Evolutionary conservation across 1,284 basidiomycete species (phyloP).

Genomic region (Pyrrhoderma lamaoense): DNA sequence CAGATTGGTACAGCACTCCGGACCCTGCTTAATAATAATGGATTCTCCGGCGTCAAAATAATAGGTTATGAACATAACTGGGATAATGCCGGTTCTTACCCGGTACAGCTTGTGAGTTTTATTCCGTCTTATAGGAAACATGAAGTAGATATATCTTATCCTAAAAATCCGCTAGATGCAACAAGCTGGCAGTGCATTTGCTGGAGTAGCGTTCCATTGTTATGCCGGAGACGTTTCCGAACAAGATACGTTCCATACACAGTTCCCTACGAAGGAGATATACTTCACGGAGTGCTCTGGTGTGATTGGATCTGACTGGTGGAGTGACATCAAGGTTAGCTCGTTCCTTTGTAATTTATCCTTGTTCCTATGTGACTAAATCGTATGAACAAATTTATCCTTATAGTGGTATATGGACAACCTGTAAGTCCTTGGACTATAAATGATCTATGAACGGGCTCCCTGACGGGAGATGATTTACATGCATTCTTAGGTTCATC

Average conservation of each 20-base stretch:
- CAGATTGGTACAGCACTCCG: slow-evolving; percentile 40
- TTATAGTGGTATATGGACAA: slow-evolving; percentile 68
- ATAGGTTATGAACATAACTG: slow-evolving; percentile 50
- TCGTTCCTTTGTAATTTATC: neutral
- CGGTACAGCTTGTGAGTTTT: slow-evolving; percentile 30
- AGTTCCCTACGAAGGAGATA: slow-evolving; percentile 41
- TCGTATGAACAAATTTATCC: too few species aligned
- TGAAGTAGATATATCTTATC: neutral
- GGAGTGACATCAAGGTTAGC: slow-evolving; percentile 66
- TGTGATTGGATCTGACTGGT: slow-evolving; percentile 60
- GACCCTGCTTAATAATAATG: slow-evolving; percentile 41
- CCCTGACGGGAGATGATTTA: neutral
- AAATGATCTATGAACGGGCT: neutral
- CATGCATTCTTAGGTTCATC: slow-evolving; percentile 19
- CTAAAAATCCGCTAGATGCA: slow-evolving; percentile 33
- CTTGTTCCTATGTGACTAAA: too few species aligned
- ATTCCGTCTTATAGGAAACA: neutral
- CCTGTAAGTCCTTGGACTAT: slow-evolving; percentile 37
- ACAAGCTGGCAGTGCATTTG: slow-evolving; percentile 37
- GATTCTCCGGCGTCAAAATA: slow-evolving; percentile 38
- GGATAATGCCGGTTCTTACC: slow-evolving; percentile 41
- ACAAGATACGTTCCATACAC: slow-evolving; percentile 38
- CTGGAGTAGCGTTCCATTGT: slow-evolving; percentile 46
- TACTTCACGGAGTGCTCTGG: slow-evolving; percentile 49
- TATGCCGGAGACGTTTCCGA: slow-evolving; percentile 36